Base-by-base conservation (phyloP, 2,329 filamentous ascomycete genomes). In the Chaetomium olivaceum region DNA sequence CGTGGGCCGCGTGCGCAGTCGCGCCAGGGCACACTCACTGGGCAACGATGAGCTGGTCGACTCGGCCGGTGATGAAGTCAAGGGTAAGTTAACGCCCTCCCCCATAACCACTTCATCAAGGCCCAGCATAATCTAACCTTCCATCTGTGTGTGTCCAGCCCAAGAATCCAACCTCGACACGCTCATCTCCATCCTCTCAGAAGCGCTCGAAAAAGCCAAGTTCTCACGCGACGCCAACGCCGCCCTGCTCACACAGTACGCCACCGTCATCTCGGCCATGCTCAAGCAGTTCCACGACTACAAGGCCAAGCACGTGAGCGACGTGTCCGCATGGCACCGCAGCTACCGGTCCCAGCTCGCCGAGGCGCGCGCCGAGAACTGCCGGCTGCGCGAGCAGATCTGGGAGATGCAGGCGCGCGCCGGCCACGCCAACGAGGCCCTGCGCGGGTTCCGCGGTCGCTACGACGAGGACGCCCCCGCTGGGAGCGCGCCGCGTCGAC, bases 351-450 rank as follows among this genome's bases (percentile, higher is more conserved):
- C 82, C 29, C 87, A 89, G 77, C 82, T 90, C 46, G 86, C 86
- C 70, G 86, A 88, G 73, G 86, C 87, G 56, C 86, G 87, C 4
- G 84, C 84, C 69, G 87, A 89, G 77, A 89, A 89, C 72, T 81
- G 81, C 67, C 81, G 82, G 1, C 80, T 89, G 60, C 85, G 87
- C 61, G 85, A 88, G 71, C 86, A 89, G 75, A 87, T 89, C 71
- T 87, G 86, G 82, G 85, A 88, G 70, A 88, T 89, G 85, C 85
- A 88, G 72, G 81, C 82, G 50, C 83, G 86, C 70, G 87, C 87
- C 27, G 80, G 80, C 56, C 79, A 77, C 14, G 87, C 86, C 25
- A 89, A 88, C 72, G 83, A 84, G 65, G 75, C 79, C 66, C 77
- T 89, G 63, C 84, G 87, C 48, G 76, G 81, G 46, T 88, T 89